phyloP scores from a whole-genome alignment of 2,329 filamentous ascomycete genomes.

The Trichoderma oligosporum region DNA sequence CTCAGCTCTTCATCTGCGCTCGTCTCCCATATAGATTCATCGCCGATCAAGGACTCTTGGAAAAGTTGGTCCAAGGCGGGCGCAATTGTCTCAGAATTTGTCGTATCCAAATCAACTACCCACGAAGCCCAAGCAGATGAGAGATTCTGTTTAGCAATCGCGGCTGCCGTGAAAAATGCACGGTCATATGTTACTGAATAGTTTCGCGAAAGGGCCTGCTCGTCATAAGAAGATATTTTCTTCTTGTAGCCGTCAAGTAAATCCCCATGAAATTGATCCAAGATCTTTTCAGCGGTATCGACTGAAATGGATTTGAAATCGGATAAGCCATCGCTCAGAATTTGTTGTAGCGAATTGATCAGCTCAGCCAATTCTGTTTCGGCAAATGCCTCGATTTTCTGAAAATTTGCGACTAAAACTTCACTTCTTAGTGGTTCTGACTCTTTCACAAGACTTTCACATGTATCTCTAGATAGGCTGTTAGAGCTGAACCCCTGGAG shows the following conservation, averaged over 20 bases:
- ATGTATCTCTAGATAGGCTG: neutral
- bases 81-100: neutral
- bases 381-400: conserved; percentile 14
- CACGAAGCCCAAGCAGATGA: conserved; percentile 3
- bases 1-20: conserved; percentile 8
- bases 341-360: conserved; percentile 9
- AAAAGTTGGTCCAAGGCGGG: conserved; percentile 2
- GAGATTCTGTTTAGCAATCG: conserved; percentile 10
- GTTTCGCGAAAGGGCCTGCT: conserved; percentile 9
- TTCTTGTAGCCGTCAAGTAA: conserved; percentile 12
- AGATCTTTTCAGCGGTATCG: conserved; percentile 1
- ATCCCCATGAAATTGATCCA: conserved; percentile 10
- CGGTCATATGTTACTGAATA: conserved; percentile 16
- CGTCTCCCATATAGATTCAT: conserved; percentile 14
- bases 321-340: neutral
- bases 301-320: conserved; percentile 9
- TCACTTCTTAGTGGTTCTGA: conserved; percentile 8
- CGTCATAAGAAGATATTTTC: conserved; percentile 12
- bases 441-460: conserved; percentile 8
- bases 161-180: conserved; percentile 10
- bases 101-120: conserved; percentile 3
- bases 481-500: neutral
- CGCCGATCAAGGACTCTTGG: neutral
- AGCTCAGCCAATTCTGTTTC: conserved; percentile 8
- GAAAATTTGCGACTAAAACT: conserved; percentile 9